phyloP scores from a whole-genome alignment of 2,329 filamentous ascomycete species.

The Stenocarpella maydis region DNA sequence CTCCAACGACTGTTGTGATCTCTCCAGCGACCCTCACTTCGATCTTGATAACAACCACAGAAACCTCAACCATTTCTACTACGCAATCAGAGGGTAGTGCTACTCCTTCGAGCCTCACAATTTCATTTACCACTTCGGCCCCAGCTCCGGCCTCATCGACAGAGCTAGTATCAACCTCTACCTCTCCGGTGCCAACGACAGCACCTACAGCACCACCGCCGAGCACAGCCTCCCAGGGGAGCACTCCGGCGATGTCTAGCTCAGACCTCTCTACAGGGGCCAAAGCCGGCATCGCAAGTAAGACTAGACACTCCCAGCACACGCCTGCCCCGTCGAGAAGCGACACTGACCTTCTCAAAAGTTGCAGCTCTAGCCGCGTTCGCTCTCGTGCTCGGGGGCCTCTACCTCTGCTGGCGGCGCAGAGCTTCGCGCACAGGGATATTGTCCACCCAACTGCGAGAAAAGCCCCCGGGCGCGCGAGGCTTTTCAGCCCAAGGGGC shows the following conservation, averaged over 20 bases:
- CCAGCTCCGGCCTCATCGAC: background rate
- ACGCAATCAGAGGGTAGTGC: background rate
- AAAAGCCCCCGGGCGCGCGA: background rate
- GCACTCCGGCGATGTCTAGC: background rate
- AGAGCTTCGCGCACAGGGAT: background rate
- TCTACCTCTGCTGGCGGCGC: slow-evolving; percentile 8
- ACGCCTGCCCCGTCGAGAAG: background rate
- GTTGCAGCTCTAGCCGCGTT: background rate
- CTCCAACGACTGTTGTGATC: background rate
- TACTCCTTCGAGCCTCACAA: background rate
- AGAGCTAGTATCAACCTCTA: background rate
- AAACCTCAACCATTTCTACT: background rate
- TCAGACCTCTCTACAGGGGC: background rate
- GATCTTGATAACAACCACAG: background rate
- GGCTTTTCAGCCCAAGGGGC: background rate
- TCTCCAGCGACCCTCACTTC: background rate
- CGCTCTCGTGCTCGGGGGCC: background rate
- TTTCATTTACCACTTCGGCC: background rate
- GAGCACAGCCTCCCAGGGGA: background rate
- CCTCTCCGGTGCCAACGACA: background rate
- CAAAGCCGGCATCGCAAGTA: slow-evolving; percentile 21
- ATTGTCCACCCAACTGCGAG: background rate
- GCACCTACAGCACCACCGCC: background rate
- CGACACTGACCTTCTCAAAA: background rate
- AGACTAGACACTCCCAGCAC: background rate